Base-by-base conservation (phyloP, 306 rosid genomes). In the Cucurbita maxima region DNA sequence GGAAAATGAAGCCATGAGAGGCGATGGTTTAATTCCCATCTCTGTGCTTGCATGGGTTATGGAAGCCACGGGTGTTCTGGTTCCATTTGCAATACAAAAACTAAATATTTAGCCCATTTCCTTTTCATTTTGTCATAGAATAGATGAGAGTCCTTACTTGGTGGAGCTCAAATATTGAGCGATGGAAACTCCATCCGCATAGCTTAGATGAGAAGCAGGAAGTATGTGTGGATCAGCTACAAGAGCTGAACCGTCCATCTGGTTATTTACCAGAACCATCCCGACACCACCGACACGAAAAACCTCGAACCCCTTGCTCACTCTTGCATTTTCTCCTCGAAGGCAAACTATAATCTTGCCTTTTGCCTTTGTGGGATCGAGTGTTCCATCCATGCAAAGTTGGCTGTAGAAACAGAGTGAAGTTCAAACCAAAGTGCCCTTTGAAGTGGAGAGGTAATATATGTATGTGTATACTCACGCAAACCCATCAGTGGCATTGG, bases 341-440 rank as follows among this genome's bases (percentile, higher is more conserved):
- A 82, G 30, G 59, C 92, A 91, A 1, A 88, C 78, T 83, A 91
- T 7, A 20, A 91, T 84, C 74, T 87, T 91, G 18, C 91, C 97
- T 74, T 71, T 81, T 36, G 76, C 89, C 82, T 84, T 87, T 43
- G 34, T 8, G 1, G 87, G 75, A 76, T 91, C 89, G 37, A 88
- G 91, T 55, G 84, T 30, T 52, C 76, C 81, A 0, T 38, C 8
- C 34, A 1, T 0, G 79, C 97, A 91, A 0, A 48, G 22, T 5
- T 16, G 15, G 38, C 97, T 91, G 48, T 66, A 70, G 20, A 4
- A 62, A 30, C 34, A 30, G 0, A 30, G 34, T 30, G 34, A 2
- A 30, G 34, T 30, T 30, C 3, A 30, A 30, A 30, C 34, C 34
- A 30, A 30, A 30, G 34, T 30, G 34, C 3, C 3, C 3, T 3